These are phyloP conservation scores for Lolium perenne DNA, from an alignment of 176 grass and related monocot genomes.

Conservation along the genomic window DNA sequence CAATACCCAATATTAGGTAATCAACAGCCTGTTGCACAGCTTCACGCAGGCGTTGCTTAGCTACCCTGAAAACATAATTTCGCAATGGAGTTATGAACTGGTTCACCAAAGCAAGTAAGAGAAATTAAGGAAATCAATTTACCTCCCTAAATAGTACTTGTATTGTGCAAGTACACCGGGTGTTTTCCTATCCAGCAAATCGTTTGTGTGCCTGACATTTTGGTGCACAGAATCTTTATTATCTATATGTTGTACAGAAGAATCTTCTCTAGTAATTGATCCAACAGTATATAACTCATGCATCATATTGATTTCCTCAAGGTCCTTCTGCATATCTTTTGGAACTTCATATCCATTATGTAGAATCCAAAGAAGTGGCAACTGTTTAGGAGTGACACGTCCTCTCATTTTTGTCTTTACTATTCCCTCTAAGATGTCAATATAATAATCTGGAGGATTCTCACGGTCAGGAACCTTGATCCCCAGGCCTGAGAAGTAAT, in stretches of 20 bases:
- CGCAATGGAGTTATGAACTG: constrained; percentile 23
- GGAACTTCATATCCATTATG: constrained; percentile 72
- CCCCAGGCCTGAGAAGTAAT: constrained; percentile 68
- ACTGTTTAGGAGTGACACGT: constrained; percentile 50
- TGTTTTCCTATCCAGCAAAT: constrained; percentile 63
- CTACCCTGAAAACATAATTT: constrained; percentile 57
- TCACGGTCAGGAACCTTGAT: constrained; percentile 66
- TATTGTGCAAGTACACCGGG: constrained; percentile 66
- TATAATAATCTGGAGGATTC: constrained; percentile 86
- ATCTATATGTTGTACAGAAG: constrained; percentile 44
- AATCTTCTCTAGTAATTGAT: constrained; percentile 44
- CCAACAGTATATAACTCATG: constrained; percentile 48
- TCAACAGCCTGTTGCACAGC: constrained; percentile 58
- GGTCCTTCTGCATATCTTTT: constrained; percentile 57
- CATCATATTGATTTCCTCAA: constrained; percentile 50
- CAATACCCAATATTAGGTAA: constrained; percentile 76
- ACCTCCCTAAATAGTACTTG: constrained; percentile 74
- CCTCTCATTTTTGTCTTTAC: constrained; percentile 52
- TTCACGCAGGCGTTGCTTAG: constrained; percentile 69
- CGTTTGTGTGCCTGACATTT: constrained; percentile 43
- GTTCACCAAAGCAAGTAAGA: constrained; percentile 33
- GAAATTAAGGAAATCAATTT: constrained; percentile 37
- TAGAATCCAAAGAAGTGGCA: constrained; percentile 74
- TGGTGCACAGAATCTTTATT: constrained; percentile 36
- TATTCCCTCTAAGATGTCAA: constrained; percentile 84